Conservation (phyloP, 192 early-diverging fungal species). For the Paraglomus brasilianum region DNA sequence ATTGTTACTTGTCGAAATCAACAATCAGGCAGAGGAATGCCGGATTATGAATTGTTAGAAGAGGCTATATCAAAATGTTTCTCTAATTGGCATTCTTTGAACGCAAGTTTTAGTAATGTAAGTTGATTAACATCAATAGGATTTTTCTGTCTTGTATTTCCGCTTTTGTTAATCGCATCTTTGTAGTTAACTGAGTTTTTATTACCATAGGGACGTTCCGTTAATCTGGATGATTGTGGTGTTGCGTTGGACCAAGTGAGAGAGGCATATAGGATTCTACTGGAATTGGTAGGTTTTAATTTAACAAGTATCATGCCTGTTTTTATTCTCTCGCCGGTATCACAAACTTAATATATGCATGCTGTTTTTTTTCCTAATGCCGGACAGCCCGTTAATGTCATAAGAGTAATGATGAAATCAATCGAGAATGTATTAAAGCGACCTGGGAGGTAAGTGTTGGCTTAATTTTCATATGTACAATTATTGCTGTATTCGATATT, state of each 20-base stretch:
- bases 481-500: slow-evolving; percentile 35
- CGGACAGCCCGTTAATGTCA: slow-evolving; percentile 54
- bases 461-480: neutral
- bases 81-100: slow-evolving; percentile 59
- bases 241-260: slow-evolving; percentile 62
- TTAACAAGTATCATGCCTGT: neutral
- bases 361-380: neutral
- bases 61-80: slow-evolving; percentile 52
- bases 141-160: neutral
- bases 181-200: neutral
- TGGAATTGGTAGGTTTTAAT: slow-evolving; percentile 49
- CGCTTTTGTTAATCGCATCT: neutral
- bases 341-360: neutral
- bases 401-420: slow-evolving; percentile 73
- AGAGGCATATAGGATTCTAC: slow-evolving; percentile 60
- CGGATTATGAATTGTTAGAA: slow-evolving; percentile 37
- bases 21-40: neutral
- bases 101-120: slow-evolving; percentile 59
- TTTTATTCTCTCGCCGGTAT: neutral
- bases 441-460: slow-evolving; percentile 47
- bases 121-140: neutral
- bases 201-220: slow-evolving; percentile 41
- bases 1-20: slow-evolving; percentile 38
- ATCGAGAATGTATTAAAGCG: slow-evolving; percentile 69
- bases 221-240: slow-evolving; percentile 54